Evolutionary conservation across 768 basidiomycete species (phyloP).

Genomic region (Xerocomellus dryophilus): DNA sequence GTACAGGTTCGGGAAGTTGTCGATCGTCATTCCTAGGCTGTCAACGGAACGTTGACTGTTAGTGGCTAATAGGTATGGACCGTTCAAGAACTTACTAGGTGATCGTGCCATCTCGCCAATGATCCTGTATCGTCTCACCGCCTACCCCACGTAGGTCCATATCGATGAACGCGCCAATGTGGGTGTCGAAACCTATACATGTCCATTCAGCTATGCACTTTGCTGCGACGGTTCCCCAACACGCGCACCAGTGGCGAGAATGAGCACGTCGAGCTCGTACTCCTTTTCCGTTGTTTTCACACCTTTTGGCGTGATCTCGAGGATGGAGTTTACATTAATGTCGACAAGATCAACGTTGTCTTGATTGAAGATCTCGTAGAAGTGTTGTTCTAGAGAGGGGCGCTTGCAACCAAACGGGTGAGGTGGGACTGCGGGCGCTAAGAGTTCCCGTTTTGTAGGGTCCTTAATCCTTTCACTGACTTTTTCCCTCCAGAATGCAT

Average conservation of each 20-base stretch:
- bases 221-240: neutral
- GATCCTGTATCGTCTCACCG: slow-evolving; percentile 13
- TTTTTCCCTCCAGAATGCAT: slow-evolving; percentile 11
- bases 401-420: slow-evolving; percentile 12
- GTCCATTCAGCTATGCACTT: neutral
- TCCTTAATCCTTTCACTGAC: slow-evolving; percentile 1
- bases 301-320: slow-evolving; percentile 4
- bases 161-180: slow-evolving; percentile 2
- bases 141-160: slow-evolving; percentile 10
- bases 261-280: slow-evolving; percentile 6
- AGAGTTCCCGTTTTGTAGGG: neutral
- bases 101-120: slow-evolving; percentile 12
- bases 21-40: slow-evolving; percentile 13
- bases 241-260: slow-evolving; percentile 3
- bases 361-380: slow-evolving; percentile 9
- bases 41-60: neutral
- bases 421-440: neutral
- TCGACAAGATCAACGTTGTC: slow-evolving; percentile 11
- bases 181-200: slow-evolving; percentile 2
- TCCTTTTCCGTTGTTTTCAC: slow-evolving; percentile 6
- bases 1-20: slow-evolving; percentile 17
- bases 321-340: neutral
- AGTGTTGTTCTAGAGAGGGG: slow-evolving; percentile 5
- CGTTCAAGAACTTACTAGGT: slow-evolving; percentile 12
- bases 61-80: neutral